Evolutionary conservation across 345 rosid genomes (phyloP), one percentile per base, ranked within the genome.

Genomic region (Kandelia obovata): DNA sequence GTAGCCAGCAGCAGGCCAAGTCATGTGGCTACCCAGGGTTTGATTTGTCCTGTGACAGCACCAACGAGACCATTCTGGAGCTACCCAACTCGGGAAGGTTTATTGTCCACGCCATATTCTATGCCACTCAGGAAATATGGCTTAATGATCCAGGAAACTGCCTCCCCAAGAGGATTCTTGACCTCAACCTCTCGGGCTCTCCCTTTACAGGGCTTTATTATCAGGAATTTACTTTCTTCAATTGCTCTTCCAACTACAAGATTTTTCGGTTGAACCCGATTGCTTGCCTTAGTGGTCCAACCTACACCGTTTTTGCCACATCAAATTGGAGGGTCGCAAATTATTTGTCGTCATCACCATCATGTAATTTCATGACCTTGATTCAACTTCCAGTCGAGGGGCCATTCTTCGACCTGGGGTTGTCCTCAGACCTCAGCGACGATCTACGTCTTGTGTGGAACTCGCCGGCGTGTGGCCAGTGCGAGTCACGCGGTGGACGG

Each of bases 1-100:
- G 43, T 51, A 52, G 66, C 58, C 77, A 61, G 2, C 91, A 88
- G 62, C 58, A 11, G 49, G 49, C 75, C 2, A 35, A 53, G 8
- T 72, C 85, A 3, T 88, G 92, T 63, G 87, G 88, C n/a, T 85
- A 78, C 78, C 73, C 72, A 32, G 87, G 87, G 1, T 90, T 90
- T 53, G 79, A 80, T 16, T 62, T 88, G 59, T 78, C 84, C 51
- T 88, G 96, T 47, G 86, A 78, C 53, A 60, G 31, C 76, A 68
- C 66, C 51, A 78, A 81, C 76, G 66, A 69, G 52, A 85, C 91
- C 34, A 30, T 75, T 17, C 69, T 82, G 2, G 51, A 72, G 37
- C 71, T 77, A 0, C 88, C 89, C 32, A 53, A 58, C 17, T 79
- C 88, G 2, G 88, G 87, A 26, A 68, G 51, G 10, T 87, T 91